These are phyloP conservation scores for Annulohypoxylon truncatum DNA, from an alignment of 2,329 filamentous ascomycete species.

Conservation along the genomic window DNA sequence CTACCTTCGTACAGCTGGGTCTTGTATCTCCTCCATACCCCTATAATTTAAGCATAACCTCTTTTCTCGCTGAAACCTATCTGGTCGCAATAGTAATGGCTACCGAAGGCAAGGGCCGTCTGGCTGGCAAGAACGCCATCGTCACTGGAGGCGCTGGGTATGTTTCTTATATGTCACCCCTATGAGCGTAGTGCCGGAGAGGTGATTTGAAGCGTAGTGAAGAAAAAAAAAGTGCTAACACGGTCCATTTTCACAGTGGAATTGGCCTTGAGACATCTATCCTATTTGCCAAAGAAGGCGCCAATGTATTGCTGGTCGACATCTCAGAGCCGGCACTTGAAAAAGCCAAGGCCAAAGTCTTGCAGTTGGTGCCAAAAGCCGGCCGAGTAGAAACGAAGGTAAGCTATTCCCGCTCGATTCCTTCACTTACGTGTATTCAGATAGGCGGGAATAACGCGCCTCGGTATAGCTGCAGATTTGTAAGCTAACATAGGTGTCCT, in stretches of 20 bases:
- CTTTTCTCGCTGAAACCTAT: not conserved
- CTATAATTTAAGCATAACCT: not conserved
- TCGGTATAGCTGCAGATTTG: not conserved
- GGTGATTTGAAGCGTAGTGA: not conserved
- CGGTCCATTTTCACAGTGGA: conserved; percentile 66
- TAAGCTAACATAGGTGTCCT: conserved; percentile 3
- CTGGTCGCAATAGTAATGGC: conserved; percentile 43
- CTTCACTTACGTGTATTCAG: not conserved
- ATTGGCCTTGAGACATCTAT: conserved; percentile 94
- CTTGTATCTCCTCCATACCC: not conserved
- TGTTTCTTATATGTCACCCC: conserved; percentile 49
- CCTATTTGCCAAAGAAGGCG: conserved; percentile 89
- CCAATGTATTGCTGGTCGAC: conserved; percentile 85
- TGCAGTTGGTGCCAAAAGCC: conserved; percentile 74
- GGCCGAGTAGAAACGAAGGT: conserved; percentile 70
- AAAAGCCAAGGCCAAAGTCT: conserved; percentile 79
- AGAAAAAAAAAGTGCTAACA: conserved; percentile 25
- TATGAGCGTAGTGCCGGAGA: not conserved
- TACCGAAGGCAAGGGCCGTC: conserved; percentile 57
- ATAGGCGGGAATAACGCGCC: not conserved
- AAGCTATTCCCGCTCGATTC: conserved; percentile 33
- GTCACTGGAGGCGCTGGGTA: conserved; percentile 90
- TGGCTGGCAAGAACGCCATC: conserved; percentile 72
- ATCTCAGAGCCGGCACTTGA: conserved; percentile 83
- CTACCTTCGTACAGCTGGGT: not conserved